Evolutionary conservation across 1,284 basidiomycete species (phyloP).

Genomic region (Filobasidium uniguttulatum): DNA sequence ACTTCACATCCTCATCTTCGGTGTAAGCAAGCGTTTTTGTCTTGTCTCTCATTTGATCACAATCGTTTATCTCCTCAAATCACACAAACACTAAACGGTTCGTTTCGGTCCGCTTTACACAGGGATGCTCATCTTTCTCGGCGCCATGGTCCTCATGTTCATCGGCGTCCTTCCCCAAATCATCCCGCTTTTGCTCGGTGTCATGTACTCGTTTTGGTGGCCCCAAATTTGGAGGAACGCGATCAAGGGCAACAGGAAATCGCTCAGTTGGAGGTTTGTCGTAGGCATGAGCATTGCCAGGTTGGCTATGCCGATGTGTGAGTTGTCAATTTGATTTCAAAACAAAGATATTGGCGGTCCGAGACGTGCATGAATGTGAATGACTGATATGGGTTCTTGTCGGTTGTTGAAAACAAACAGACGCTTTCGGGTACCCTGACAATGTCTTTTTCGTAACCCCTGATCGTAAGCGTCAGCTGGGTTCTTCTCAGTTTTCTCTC

Average conservation of each 20-base stretch:
- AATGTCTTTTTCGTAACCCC: slow-evolving; percentile 70
- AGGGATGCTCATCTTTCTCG: slow-evolving; percentile 55
- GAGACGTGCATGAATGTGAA: neutral
- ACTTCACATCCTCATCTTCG: slow-evolving; percentile 2
- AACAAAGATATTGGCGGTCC: neutral
- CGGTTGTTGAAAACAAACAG: slow-evolving; percentile 35
- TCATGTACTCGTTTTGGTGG: slow-evolving; percentile 64
- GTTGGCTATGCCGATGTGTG: slow-evolving; percentile 59
- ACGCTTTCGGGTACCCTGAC: slow-evolving; percentile 64
- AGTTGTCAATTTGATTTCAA: slow-evolving; percentile 28
- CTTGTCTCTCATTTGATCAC: too few species aligned
- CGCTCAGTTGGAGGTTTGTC: slow-evolving; percentile 56
- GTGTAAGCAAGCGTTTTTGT: slow-evolving; percentile 3
- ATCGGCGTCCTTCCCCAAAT: slow-evolving; percentile 48
- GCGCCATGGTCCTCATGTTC: slow-evolving; percentile 57
- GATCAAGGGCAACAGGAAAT: slow-evolving; percentile 54
- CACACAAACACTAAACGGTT: too few species aligned
- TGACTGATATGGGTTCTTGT: neutral
- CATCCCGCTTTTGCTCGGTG: slow-evolving; percentile 54
- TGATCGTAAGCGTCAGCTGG: slow-evolving; percentile 41
- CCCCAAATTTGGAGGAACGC: slow-evolving; percentile 70
- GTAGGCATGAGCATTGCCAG: slow-evolving; percentile 60
- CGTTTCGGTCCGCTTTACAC: slow-evolving; percentile 2
- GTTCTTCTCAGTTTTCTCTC: too few species aligned
- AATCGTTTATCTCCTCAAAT: too few species aligned